A percentile compares a stretch with the other conserved stretches of the same genome.
These are phyloP conservation scores for Haematococcus sp. DNA, from an alignment of 139 green algal species.

Conservation along the genomic window DNA sequence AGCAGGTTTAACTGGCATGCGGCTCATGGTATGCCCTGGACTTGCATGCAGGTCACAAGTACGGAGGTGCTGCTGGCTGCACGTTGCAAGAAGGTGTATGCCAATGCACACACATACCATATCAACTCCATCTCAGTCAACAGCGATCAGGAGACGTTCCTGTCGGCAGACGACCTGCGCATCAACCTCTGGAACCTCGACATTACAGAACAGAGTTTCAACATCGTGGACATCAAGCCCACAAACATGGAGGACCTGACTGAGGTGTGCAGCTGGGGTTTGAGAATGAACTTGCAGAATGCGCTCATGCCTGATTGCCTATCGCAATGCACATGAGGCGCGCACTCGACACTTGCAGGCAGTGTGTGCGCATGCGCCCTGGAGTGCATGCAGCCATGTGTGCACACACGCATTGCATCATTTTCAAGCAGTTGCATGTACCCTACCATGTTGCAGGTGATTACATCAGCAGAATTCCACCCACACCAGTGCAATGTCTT, in stretches of 20 bases:
- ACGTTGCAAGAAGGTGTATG: slow-evolving; percentile 70
- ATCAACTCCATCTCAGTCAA: slow-evolving; percentile 93
- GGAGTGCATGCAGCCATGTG: too few relatives aligned
- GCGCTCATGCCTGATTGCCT: neutral
- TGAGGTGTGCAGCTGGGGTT: slow-evolving; percentile 45
- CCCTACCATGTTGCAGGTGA: slow-evolving; percentile 71
- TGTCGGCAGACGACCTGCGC: slow-evolving; percentile 92
- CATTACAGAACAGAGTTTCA: slow-evolving; percentile 86
- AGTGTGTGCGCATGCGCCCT: too few relatives aligned
- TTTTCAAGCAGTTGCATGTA: neutral
- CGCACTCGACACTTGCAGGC: too few relatives aligned
- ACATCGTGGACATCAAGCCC: slow-evolving; percentile 99
- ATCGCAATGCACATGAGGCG: too few relatives aligned
- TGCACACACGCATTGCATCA: too few relatives aligned
- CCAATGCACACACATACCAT: slow-evolving; percentile 98
- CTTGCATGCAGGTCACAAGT: slow-evolving; percentile 37
- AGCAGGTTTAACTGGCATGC: too few relatives aligned
- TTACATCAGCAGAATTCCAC: slow-evolving; percentile 93
- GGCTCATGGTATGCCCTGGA: too few relatives aligned
- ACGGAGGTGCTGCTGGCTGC: slow-evolving; percentile 52
- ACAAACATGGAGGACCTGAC: slow-evolving; percentile 99
- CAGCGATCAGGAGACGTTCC: slow-evolving; percentile 94
- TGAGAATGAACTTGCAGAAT: neutral
- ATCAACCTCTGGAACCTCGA: slow-evolving; percentile 98
- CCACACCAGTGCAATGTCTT: slow-evolving; percentile 84